Base-by-base conservation (phyloP, 148 eudicot species). In the Linanthus parryae region DNA sequence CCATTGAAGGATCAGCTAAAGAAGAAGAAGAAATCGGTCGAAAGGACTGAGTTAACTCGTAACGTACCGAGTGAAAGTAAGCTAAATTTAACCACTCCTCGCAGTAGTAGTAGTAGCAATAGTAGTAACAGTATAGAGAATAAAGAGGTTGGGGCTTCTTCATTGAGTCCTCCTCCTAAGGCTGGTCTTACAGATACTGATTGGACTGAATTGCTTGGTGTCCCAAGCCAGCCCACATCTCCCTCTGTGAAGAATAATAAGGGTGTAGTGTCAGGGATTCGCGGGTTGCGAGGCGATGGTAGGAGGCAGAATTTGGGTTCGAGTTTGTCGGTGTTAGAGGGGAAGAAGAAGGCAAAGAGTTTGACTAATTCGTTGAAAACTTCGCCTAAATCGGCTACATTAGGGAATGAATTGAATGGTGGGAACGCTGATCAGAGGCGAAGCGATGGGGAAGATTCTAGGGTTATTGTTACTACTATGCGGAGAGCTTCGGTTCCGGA, bases 181-280 rank as follows among this genome's bases (percentile, higher is more conserved):
- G 31, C 77, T 55, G 67, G 62, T 48, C 50, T 82, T 21, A 74
- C 72, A 0, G 98, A 87, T 67, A 62, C 69, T 71, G 98, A 92
- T 68, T 92, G 98, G 98, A 92, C 98, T 13, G 83, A 92, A 66
- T 62, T 92, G 38, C 73, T 92, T 18, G 65, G 89, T 70, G 58
- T 70, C 25, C 84, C 98, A 0, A 72, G 69, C 38, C 72, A 62
- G 55, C 57, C 67, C 0, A 54, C 38, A 7, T 49, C 52, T 38
- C 31, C 68, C 19, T 59, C 25, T 39, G 58, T 37, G 48, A 59
- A 44, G 27, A 53, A 67, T 40, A 55, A 43, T 27, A 76, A 53
- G 58, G 78, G 74, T 35, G 56, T 45, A 2, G 38, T 63, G n/a
- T 72, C 76, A 15, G 26, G 27, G 22, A 64, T 69, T 21, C 65